These are phyloP conservation scores for Crithidia fasciculata DNA, from an alignment of 208 protist species.

Conservation along the genomic window DNA sequence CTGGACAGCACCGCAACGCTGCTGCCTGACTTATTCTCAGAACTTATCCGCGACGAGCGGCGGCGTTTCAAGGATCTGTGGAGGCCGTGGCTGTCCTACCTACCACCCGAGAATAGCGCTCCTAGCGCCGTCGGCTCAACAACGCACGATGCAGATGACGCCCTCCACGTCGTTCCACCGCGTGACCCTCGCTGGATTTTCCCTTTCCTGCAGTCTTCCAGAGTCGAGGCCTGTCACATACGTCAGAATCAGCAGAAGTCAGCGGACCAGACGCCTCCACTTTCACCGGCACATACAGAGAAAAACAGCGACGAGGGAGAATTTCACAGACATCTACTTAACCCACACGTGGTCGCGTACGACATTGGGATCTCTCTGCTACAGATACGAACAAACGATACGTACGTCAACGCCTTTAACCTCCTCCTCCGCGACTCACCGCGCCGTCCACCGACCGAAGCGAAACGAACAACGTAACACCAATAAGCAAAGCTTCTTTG, in stretches of 20 bases:
- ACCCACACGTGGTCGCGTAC: not conserved
- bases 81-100: conserved; percentile 25
- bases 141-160: too few species aligned
- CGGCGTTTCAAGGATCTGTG: conserved; percentile 2
- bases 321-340: not conserved
- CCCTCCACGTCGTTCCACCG: not conserved
- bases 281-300: too few species aligned
- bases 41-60: conserved; percentile 1
- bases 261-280: too few species aligned
- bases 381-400: not conserved
- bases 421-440: not conserved
- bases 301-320: not conserved
- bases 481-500: too few species aligned
- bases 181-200: not conserved
- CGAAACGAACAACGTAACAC: too few species aligned
- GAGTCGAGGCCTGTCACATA: not conserved
- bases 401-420: conserved; percentile 30
- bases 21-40: too few species aligned
- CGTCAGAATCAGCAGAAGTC: too few species aligned
- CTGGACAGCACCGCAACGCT: too few species aligned
- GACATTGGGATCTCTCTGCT: conserved; percentile 19
- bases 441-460: not conserved
- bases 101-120: not conserved
- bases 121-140: too few species aligned
- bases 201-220: conserved; percentile 1